A percentile compares a stretch with the other conserved stretches of the same genome.
These are phyloP conservation scores for Botrytis pseudocinerea DNA, from an alignment of 2,329 filamentous ascomycete species.

Conservation along the genomic window DNA sequence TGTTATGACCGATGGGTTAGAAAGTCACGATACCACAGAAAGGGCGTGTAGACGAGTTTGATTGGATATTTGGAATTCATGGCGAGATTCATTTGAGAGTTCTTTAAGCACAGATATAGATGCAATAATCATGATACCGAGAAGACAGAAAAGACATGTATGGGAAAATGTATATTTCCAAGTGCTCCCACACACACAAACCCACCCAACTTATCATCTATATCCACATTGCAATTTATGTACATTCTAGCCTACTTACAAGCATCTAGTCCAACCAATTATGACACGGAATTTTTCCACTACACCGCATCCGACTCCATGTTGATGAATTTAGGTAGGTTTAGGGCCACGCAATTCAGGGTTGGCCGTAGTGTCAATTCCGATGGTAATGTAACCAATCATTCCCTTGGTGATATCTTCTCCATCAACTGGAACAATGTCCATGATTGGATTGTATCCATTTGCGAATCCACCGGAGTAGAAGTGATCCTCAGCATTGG, in stretches of 20 bases:
- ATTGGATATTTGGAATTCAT: background rate
- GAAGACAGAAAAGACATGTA: background rate
- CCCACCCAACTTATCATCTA: background rate
- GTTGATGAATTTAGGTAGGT: background rate
- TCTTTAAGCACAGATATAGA: background rate
- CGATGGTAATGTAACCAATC: slow-evolving; percentile 44
- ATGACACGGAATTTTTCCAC: background rate
- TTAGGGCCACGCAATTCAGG: background rate
- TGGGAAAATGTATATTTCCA: background rate
- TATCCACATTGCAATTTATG: background rate
- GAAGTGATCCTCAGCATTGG: slow-evolving; percentile 32
- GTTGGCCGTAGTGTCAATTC: slow-evolving; percentile 30
- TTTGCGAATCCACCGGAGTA: slow-evolving; percentile 19
- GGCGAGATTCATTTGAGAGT: background rate
- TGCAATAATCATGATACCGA: too few relatives aligned
- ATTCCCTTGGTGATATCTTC: slow-evolving; percentile 42
- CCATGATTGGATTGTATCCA: slow-evolving; percentile 41
- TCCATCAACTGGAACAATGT: slow-evolving; percentile 41
- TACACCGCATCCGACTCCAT: background rate
- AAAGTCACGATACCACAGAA: background rate
- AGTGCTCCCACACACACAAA: background rate
- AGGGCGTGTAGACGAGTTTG: background rate
- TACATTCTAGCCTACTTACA: background rate
- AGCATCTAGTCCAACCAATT: background rate
- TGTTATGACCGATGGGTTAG: background rate